Conservation (phyloP, 768 basidiomycete species). For the Ramaria sp. region DNA sequence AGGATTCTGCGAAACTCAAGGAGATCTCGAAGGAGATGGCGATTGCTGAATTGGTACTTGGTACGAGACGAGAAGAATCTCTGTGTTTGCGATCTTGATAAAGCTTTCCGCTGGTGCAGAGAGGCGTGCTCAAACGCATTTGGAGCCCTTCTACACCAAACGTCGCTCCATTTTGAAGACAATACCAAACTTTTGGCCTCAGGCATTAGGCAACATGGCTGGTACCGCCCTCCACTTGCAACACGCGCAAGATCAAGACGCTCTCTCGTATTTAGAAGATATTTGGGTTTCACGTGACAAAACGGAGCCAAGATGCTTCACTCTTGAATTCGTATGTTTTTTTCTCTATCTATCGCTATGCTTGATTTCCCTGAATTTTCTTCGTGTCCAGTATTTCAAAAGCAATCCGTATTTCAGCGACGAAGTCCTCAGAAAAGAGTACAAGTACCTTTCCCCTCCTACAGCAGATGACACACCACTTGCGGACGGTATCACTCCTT, state of each 20-base stretch:
- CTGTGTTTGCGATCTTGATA: background rate
- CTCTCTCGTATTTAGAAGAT: slow-evolving; percentile 76
- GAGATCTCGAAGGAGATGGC: slow-evolving; percentile 57
- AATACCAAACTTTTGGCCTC: slow-evolving; percentile 79
- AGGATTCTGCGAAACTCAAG: slow-evolving; percentile 59
- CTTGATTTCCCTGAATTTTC: background rate
- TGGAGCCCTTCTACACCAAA: slow-evolving; percentile 55
- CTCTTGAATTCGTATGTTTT: slow-evolving; percentile 72
- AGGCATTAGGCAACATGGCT: slow-evolving; percentile 66
- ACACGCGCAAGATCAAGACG: slow-evolving; percentile 68
- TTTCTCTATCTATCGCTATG: slow-evolving; percentile 1
- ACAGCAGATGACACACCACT: slow-evolving; percentile 47
- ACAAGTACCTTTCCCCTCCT: slow-evolving; percentile 52
- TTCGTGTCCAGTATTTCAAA: slow-evolving; percentile 54
- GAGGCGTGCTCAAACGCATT: slow-evolving; percentile 44
- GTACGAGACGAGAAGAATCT: slow-evolving; percentile 29
- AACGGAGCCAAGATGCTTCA: slow-evolving; percentile 70
- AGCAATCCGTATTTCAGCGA: slow-evolving; percentile 79
- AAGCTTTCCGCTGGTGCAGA: slow-evolving; percentile 30
- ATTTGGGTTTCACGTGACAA: slow-evolving; percentile 71
- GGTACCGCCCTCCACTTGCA: slow-evolving; percentile 54
- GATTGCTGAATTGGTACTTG: slow-evolving; percentile 60
- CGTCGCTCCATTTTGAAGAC: slow-evolving; percentile 54
- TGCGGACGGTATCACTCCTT: slow-evolving; percentile 62
- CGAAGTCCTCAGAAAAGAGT: slow-evolving; percentile 70